Conservation (phyloP, 2,329 filamentous ascomycete species). For the Penicillium italicum region DNA sequence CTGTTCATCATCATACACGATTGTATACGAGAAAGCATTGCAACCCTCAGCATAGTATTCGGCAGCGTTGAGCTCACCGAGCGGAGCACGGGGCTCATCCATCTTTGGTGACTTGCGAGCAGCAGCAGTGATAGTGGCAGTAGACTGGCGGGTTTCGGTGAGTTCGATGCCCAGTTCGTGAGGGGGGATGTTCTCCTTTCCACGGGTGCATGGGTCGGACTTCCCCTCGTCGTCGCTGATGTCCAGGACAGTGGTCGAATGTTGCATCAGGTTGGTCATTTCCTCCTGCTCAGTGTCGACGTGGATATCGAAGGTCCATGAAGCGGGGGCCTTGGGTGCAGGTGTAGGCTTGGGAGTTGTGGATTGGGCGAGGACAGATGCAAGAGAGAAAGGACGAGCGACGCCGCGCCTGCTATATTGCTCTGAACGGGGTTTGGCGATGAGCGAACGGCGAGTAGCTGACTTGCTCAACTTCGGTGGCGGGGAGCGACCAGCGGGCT, state of each 20-base stretch:
- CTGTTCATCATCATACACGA: conserved; percentile 60
- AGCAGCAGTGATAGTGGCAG: conserved; percentile 20
- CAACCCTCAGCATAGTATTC: conserved; percentile 67
- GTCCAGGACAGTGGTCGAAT: conserved; percentile 80
- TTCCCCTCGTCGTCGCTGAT: conserved; percentile 78
- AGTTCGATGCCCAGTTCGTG: conserved; percentile 57
- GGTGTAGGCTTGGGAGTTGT: conserved; percentile 53
- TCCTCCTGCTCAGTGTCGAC: conserved; percentile 88
- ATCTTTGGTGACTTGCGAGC: conserved; percentile 53
- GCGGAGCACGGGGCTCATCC: conserved; percentile 62
- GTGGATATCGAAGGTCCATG: conserved; percentile 91
- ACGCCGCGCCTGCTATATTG: conserved; percentile 51
- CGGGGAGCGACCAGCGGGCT: conserved; percentile 78
- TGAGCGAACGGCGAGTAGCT: conserved; percentile 62
- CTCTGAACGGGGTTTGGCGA: conserved; percentile 66
- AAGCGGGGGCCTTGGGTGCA: conserved; percentile 45
- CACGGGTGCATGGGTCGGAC: conserved; percentile 56
- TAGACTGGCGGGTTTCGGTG: conserved; percentile 37
- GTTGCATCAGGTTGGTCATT: conserved; percentile 88
- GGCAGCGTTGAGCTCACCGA: conserved; percentile 63
- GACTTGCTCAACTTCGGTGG: conserved; percentile 68
- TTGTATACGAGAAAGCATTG: conserved; percentile 58
- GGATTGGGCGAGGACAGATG: conserved; percentile 63
- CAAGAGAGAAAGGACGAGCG: conserved; percentile 72
- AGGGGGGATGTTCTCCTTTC: conserved; percentile 93